Base-by-base conservation (phyloP, 2,329 filamentous ascomycete species). In the Aspergillus glaucus region DNA sequence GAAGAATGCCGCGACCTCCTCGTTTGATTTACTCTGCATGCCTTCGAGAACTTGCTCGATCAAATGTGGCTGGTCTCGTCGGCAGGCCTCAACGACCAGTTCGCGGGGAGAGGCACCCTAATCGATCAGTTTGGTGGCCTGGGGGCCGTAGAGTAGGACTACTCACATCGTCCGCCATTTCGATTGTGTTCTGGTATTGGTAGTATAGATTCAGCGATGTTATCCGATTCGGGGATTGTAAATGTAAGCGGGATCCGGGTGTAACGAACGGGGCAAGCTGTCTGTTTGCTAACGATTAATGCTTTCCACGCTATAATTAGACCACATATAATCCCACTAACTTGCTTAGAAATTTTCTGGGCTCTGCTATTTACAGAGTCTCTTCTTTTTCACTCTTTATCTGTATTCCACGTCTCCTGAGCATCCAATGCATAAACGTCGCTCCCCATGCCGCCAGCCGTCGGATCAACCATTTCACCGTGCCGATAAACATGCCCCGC, bases 31-130 rank as follows among this genome's bases (percentile, higher is more conserved):
- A 50, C 74, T 71, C 56, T 80, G 79, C 63, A 81, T 74, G 56
- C 74, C 73, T 39, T 79, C 72, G 57, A 96, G 78, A 49, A 91
- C 79, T 61, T 93, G 85, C 60, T 80, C 73, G 49, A 97, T 82
- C 52, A 97, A 82, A 47, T 92, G 85, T 58, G 84, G 84, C 73
- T 97, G 96, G 79, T 97, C 92, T 64, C 90, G 82, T 53, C 92
- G 88, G 74, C 88, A 95, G 61, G 93, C 88, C 75, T 95, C 92
- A 71, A 97, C 82, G 60, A 97, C 81, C 63, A 88, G 81, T 75
- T 97, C 92, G 68, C 85, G 79, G 43, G 84, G 82, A 51, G 88
- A 88, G 59, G 92, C 92, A 67, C 92, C 93, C 86, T 95, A 61
- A 6, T 43, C 43, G 26, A 40, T 34, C 21, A 45, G 39, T 22